phyloP scores from a whole-genome alignment of 257 asterid species.

The Rauvolfia tetraphylla region DNA sequence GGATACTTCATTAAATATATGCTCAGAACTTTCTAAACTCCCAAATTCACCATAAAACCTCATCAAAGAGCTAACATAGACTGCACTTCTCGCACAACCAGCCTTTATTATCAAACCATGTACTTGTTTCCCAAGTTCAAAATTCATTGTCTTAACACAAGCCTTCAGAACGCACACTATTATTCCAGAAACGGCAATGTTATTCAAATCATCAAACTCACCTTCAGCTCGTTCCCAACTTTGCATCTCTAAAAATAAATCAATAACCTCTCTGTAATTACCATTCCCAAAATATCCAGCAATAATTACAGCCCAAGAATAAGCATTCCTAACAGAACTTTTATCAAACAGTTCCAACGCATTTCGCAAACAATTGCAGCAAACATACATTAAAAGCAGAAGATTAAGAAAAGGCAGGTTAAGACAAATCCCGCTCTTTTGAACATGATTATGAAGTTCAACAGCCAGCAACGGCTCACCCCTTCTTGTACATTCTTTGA shows the following conservation, averaged over 20 bases:
- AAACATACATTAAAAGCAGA: slow-evolving; percentile 46
- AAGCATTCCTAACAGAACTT: slow-evolving; percentile 48
- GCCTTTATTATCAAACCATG: slow-evolving; percentile 65
- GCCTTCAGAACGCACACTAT: slow-evolving; percentile 60
- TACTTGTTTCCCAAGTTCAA: slow-evolving; percentile 61
- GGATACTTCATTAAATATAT: slow-evolving; percentile 37
- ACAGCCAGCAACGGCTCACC: slow-evolving; percentile 47
- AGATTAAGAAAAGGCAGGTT: slow-evolving; percentile 37
- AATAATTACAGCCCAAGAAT: slow-evolving; percentile 63
- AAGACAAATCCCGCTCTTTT: slow-evolving; percentile 30
- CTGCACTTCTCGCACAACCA: slow-evolving; percentile 40
- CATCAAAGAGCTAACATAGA: slow-evolving; percentile 61
- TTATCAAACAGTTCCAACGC: slow-evolving; percentile 64
- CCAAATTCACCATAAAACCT: slow-evolving; percentile 59
- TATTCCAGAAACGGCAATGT: slow-evolving; percentile 45
- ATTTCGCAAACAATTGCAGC: slow-evolving; percentile 29
- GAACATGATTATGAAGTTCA: slow-evolving; percentile 46
- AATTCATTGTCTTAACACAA: slow-evolving; percentile 36
- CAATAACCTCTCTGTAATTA: slow-evolving; percentile 28
- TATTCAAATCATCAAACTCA: slow-evolving; percentile 25
- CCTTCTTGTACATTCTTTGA: slow-evolving; percentile 55
- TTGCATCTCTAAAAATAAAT: slow-evolving; percentile 47
- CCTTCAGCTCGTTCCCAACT: slow-evolving; percentile 21
- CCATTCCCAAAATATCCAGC: slow-evolving; percentile 55
- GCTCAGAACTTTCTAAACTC: slow-evolving; percentile 37